phyloP scores from a whole-genome alignment of 1,284 basidiomycete species.

The Cystobasidium slooffiae region DNA sequence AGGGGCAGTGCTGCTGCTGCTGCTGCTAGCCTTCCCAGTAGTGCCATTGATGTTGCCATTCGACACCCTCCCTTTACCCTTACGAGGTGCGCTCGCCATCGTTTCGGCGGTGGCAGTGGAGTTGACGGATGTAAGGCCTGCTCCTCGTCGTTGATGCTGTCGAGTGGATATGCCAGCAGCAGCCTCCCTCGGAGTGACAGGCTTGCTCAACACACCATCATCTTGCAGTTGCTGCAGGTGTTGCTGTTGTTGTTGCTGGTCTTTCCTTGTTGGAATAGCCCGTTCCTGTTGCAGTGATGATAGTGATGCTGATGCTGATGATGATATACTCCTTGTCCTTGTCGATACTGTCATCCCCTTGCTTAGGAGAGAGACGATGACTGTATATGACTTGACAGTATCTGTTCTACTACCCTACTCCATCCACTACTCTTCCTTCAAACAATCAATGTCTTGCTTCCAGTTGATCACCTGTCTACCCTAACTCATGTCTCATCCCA shows the following conservation, averaged over 20 bases:
- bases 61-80: not conserved
- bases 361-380: not conserved
- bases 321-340: slow-evolving; percentile 11
- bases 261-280: not conserved
- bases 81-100: not conserved
- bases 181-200: not conserved
- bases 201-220: not conserved
- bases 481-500: slow-evolving; percentile 1
- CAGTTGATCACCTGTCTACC: not conserved
- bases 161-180: not conserved
- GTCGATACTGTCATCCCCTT: slow-evolving; percentile 26
- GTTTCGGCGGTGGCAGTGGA: not conserved
- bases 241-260: not conserved
- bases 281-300: not conserved
- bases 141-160: not conserved
- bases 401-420: not conserved
- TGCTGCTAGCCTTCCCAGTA: not conserved
- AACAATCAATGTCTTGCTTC: not conserved
- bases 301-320: slow-evolving; percentile 18
- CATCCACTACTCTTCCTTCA: not conserved
- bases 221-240: not conserved
- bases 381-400: not conserved
- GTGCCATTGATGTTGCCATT: not conserved
- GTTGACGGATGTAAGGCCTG: not conserved
- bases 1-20: no score